Conservation (phyloP, 345 rosid genomes). For the Mangifera indica region DNA sequence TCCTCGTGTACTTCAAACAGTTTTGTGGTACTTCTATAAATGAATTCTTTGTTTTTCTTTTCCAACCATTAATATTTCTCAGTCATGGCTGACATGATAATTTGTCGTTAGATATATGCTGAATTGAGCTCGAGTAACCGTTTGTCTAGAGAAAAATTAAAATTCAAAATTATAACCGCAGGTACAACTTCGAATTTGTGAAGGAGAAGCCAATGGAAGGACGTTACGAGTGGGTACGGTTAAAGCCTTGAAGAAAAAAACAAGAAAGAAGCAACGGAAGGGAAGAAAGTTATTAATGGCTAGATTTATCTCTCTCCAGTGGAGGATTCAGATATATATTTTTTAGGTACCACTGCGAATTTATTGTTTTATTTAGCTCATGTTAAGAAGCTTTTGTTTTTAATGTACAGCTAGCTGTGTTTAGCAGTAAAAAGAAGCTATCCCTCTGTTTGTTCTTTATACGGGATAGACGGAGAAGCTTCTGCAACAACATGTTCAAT, state of each 20-base stretch:
- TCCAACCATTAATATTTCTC: slow-evolving; percentile 2
- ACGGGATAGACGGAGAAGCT: slow-evolving; percentile 1
- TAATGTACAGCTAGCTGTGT: slow-evolving; percentile 25
- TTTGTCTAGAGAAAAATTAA: neutral
- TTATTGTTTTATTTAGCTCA: neutral
- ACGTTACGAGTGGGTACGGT: slow-evolving; percentile 64
- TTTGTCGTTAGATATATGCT: neutral
- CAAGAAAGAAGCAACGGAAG: neutral
- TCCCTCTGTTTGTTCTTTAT: neutral
- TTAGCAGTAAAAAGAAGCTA: neutral
- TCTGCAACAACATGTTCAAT: neutral
- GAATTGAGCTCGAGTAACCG: neutral
- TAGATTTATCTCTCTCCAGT: neutral
- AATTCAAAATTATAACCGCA: slow-evolving; percentile 14
- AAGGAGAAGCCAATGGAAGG: slow-evolving; percentile 73
- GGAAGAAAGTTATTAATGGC: neutral
- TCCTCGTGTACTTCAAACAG: neutral
- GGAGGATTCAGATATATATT: neutral
- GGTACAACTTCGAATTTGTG: slow-evolving; percentile 67
- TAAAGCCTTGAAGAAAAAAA: slow-evolving; percentile 36
- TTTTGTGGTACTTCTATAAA: neutral
- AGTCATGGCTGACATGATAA: neutral
- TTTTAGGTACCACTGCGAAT: slow-evolving; percentile 22
- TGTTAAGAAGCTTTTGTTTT: neutral
- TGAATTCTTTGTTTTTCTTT: neutral